Evolutionary conservation across 208 protist species (phyloP).

Genomic region (Kentomonas sorsogonicus): DNA sequence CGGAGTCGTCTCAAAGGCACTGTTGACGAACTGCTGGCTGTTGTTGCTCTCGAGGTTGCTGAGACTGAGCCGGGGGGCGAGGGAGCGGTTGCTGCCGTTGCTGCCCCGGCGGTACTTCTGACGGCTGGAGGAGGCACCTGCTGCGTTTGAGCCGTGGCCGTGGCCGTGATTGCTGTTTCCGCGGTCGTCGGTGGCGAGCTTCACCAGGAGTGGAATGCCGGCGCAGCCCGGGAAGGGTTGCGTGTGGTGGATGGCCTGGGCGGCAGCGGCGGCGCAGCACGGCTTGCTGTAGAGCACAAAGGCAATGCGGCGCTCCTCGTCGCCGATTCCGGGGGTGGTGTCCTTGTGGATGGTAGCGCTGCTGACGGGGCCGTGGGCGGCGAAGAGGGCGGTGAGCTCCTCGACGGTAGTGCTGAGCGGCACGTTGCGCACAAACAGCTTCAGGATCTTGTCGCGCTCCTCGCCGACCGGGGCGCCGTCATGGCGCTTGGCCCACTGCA

Average conservation of each 20-base stretch:
- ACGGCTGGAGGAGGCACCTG: no score
- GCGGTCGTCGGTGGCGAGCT: conserved; percentile 41
- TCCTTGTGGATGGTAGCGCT: conserved; percentile 67
- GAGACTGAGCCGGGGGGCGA: no score
- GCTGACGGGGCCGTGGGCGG: conserved; percentile 34
- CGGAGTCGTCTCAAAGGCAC: no score
- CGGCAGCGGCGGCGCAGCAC: conserved; percentile 52
- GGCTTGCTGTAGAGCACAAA: conserved; percentile 63
- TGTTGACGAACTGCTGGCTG: no score
- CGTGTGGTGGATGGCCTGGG: conserved; percentile 47
- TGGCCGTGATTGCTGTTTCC: not conserved
- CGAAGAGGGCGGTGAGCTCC: conserved; percentile 38
- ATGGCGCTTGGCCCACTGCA: conserved; percentile 77
- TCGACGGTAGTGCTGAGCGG: conserved; percentile 33
- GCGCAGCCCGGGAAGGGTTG: conserved; percentile 36
- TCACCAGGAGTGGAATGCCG: conserved; percentile 58
- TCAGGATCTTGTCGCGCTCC: conserved; percentile 62
- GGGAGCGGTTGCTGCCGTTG: no score
- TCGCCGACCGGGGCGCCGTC: conserved; percentile 55
- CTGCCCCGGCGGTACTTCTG: no score
- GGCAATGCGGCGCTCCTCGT: conserved; percentile 63
- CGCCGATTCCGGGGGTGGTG: conserved; percentile 36
- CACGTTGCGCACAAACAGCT: conserved; percentile 84
- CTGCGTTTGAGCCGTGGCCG: no score
- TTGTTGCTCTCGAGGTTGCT: no score